These are phyloP conservation scores for Penicillium argentinense DNA, from an alignment of 495 filamentous ascomycete genomes.

Conservation along the genomic window DNA sequence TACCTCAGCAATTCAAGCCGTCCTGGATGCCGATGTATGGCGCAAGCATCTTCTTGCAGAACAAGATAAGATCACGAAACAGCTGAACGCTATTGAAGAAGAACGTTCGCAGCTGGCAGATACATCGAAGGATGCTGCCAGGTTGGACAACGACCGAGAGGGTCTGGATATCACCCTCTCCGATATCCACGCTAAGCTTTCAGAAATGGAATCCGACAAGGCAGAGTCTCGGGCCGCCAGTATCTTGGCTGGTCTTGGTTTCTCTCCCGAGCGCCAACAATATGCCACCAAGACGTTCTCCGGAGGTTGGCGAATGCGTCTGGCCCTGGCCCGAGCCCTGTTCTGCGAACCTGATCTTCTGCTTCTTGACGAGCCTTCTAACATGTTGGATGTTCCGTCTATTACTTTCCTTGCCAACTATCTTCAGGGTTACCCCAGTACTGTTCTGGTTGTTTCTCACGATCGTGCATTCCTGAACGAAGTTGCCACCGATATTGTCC, in stretches of 20 bases:
- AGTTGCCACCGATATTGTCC: constrained; percentile 98
- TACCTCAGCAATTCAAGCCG: constrained; percentile 90
- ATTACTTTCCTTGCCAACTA: constrained; percentile 98
- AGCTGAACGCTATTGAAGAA: constrained; percentile 77
- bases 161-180: constrained; percentile 83
- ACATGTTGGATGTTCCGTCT: constrained; percentile 99
- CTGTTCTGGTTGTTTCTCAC: constrained; percentile 95
- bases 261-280: constrained; percentile 90
- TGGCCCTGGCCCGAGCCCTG: constrained; percentile 89
- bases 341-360: constrained; percentile 98
- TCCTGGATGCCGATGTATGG: constrained; percentile 98
- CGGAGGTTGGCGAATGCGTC: constrained; percentile 98
- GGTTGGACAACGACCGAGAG: constrained; percentile 81
- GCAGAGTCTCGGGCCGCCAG: constrained; percentile 92
- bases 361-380: constrained; percentile 96
- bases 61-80: constrained; percentile 84
- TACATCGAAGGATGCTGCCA: constrained; percentile 80
- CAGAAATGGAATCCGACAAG: constrained; percentile 99
- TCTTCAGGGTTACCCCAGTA: constrained; percentile 90
- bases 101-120: constrained; percentile 79
- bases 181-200: constrained; percentile 87
- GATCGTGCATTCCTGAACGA: constrained; percentile 99
- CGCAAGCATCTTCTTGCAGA: constrained; percentile 91
- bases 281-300: constrained; percentile 97
- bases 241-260: constrained; percentile 95